phyloP scores from a whole-genome alignment of 805 yeast genomes.

The Torulaspora gathmanii region DNA sequence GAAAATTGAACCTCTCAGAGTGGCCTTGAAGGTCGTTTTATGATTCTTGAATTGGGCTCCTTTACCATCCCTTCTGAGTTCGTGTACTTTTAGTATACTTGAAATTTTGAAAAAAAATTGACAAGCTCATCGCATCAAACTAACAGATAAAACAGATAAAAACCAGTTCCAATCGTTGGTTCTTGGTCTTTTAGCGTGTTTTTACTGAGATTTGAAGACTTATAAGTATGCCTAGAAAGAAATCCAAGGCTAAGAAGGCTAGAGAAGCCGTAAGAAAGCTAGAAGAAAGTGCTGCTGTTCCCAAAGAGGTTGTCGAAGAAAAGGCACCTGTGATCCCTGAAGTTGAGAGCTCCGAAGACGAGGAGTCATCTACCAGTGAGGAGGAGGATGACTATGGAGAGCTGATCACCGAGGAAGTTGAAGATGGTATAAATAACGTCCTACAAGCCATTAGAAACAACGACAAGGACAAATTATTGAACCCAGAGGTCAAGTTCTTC shows the following conservation, averaged over 20 bases:
- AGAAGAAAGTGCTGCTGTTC: conserved; percentile 10
- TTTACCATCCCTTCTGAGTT: neutral
- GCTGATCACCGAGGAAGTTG: conserved; percentile 78
- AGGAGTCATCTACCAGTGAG: conserved; percentile 40
- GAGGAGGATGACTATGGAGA: conserved; percentile 93
- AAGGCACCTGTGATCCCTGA: conserved; percentile 8
- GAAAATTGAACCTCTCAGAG: neutral
- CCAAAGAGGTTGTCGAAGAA: conserved; percentile 28
- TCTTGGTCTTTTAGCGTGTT: neutral
- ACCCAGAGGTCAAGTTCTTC: conserved; percentile 70
- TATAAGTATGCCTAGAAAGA: conserved; percentile 71
- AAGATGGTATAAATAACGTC: conserved; percentile 69
- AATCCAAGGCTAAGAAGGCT: conserved; percentile 74
- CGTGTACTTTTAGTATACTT: neutral
- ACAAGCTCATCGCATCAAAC: conserved; percentile 14
- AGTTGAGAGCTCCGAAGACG: conserved; percentile 39
- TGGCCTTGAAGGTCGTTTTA: neutral
- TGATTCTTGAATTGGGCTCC: neutral
- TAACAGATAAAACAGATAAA: neutral
- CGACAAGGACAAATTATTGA: conserved; percentile 55
- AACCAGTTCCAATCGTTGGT: conserved; percentile 5
- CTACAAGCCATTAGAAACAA: conserved; percentile 63
- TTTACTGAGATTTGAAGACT: neutral
- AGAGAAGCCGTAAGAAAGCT: conserved; percentile 40
- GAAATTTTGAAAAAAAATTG: conserved; percentile 3